A percentile compares a stretch with the other conserved stretches of the same genome.
These are phyloP conservation scores for Barnettozyma vustinii DNA, from an alignment of 805 yeast species.

Conservation along the genomic window DNA sequence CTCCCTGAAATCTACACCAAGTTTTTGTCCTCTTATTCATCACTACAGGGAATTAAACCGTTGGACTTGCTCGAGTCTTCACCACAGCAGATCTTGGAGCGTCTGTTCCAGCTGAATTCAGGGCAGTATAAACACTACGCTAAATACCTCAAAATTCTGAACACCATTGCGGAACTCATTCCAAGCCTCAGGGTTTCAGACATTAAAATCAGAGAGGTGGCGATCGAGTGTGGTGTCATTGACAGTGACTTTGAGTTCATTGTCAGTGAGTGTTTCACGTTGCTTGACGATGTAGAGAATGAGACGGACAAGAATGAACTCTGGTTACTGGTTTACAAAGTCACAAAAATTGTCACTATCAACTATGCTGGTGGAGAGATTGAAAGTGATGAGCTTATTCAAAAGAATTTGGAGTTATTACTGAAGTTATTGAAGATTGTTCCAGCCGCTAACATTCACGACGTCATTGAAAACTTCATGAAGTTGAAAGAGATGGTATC, in stretches of 20 bases:
- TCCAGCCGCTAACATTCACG: slow-evolving; percentile 4
- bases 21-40: slow-evolving; percentile 3
- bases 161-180: not conserved
- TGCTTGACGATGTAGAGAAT: not conserved
- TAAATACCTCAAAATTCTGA: slow-evolving; percentile 1
- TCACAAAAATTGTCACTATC: slow-evolving; percentile 5
- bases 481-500: slow-evolving; percentile 1
- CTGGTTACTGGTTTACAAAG: slow-evolving; percentile 48
- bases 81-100: slow-evolving; percentile 3
- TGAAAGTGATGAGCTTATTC: not conserved
- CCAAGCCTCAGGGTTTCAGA: not conserved
- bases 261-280: slow-evolving; percentile 2
- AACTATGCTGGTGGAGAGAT: slow-evolving; percentile 7
- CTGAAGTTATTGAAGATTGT: slow-evolving; percentile 7
- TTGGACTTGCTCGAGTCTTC: not conserved
- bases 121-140: slow-evolving; percentile 2
- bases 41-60: slow-evolving; percentile 4
- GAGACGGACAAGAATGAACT: slow-evolving; percentile 19
- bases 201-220: not conserved
- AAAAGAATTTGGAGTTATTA: not conserved
- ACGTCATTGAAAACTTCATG: slow-evolving; percentile 2
- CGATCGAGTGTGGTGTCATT: slow-evolving; percentile 8
- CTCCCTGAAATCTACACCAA: slow-evolving; percentile 4
- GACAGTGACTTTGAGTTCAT: slow-evolving; percentile 7
- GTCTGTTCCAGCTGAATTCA: slow-evolving; percentile 4